Base-by-base conservation (phyloP, 495 filamentous ascomycete species). In the Mycothermus thermophilus region DNA sequence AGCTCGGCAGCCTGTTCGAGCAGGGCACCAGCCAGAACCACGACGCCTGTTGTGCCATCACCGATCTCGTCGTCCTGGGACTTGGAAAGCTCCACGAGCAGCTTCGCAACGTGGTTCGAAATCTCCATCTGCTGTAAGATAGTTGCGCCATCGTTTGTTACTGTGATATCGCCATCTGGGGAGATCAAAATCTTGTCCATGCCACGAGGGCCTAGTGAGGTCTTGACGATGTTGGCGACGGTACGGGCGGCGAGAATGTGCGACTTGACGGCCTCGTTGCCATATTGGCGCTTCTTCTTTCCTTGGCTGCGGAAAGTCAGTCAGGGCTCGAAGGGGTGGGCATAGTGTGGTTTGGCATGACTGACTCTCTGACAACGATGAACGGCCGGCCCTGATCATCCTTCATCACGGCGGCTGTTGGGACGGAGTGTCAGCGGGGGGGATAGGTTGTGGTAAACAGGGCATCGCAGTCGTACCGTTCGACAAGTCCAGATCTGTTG, bases 131-230 rank as follows among this genome's bases (percentile, higher is more conserved):
- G 90, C 43, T 77, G 72, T 40, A 99, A 66, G 44, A 99, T 99
- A 5, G 90, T 99, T 36, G 90, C 90, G 50, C 90, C 90, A 68
- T 99, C 90, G 56, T 99, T 99, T 38, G 90, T 99, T 30, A 99
- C 87, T 27, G 90, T 99, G 57, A 99, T 99, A 61, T 96, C 90
- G 54, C 90, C 90, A 58, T 99, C 90, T 20, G 90, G 83, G 28
- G 90, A 99, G 48, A 99, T 99, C 44, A 99, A 69, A 51, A 99
- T 99, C 66, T 99, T 99, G 67, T 99, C 90, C 48, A 99, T 75
- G 36, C 90, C 90, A 47, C 92, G 80, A 37, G 90, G 90, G 30
- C 90, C 90, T 57, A 99, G 65, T 50, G 90, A 99, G 44, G 84
- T 87, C 67, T 93, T 94, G 59, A 99, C 85, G 46, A 96, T 93